Evolutionary conservation across 805 yeast species (phyloP).

Genomic region (Candida chilensis): DNA sequence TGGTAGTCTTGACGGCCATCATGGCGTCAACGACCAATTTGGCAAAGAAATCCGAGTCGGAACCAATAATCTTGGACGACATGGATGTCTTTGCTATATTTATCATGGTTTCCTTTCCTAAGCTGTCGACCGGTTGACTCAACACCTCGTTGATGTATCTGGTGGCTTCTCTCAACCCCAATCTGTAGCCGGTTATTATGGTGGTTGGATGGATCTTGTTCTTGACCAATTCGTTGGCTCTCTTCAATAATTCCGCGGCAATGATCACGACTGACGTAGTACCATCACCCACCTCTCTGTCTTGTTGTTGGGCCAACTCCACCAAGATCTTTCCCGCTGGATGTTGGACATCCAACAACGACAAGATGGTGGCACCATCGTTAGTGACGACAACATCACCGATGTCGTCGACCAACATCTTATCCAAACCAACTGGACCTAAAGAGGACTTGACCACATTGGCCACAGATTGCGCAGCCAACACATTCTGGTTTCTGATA

Average conservation of each 20-base stretch:
- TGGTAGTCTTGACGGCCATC: slow-evolving; percentile 87
- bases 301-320: slow-evolving; percentile 97
- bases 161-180: slow-evolving; percentile 87
- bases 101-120: slow-evolving; percentile 77
- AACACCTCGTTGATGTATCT: slow-evolving; percentile 80
- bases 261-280: slow-evolving; percentile 96
- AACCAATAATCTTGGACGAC: slow-evolving; percentile 94
- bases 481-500: slow-evolving; percentile 89
- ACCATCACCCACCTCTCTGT: slow-evolving; percentile 97
- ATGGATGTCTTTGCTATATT: slow-evolving; percentile 95
- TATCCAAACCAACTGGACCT: slow-evolving; percentile 98
- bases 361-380: slow-evolving; percentile 95
- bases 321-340: slow-evolving; percentile 98
- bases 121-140: slow-evolving; percentile 66
- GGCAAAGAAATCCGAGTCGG: slow-evolving; percentile 86
- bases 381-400: slow-evolving; percentile 98
- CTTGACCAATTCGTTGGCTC: slow-evolving; percentile 90
- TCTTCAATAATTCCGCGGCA: slow-evolving; percentile 83
- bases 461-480: slow-evolving; percentile 85
- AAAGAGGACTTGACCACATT: slow-evolving; percentile 84
- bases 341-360: slow-evolving; percentile 90
- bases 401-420: slow-evolving; percentile 97
- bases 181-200: slow-evolving; percentile 90
- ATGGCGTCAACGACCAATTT: slow-evolving; percentile 91
- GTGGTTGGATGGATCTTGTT: slow-evolving; percentile 97